phyloP scores from a whole-genome alignment of 495 filamentous ascomycete genomes.

The Penicillium simplicissimum region DNA sequence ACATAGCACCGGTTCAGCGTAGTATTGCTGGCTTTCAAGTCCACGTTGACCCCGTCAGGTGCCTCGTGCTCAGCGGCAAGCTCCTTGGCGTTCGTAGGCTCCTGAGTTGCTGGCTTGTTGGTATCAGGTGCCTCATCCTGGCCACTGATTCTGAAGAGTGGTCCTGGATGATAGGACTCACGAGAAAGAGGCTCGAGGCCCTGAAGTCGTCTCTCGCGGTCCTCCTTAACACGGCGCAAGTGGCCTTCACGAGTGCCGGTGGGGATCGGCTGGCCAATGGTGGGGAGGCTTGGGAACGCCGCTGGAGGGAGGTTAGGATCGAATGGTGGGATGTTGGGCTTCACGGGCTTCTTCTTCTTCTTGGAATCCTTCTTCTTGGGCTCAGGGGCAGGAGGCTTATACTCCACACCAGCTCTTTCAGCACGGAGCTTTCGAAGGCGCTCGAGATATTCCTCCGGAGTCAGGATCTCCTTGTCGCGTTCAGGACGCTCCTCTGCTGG shows the following conservation, averaged over 20 bases:
- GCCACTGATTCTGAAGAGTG: not conserved
- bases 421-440: conserved; percentile 13
- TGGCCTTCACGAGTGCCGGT: conserved; percentile 1
- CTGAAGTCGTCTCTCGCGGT: conserved; percentile 27
- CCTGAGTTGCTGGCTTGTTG: not conserved
- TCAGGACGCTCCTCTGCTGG: not conserved
- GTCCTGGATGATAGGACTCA: not conserved
- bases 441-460: conserved; percentile 1
- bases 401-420: not conserved
- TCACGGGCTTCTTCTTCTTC: not conserved
- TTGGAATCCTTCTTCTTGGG: not conserved
- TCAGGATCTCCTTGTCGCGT: not conserved
- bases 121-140: not conserved
- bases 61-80: not conserved
- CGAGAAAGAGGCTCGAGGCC: conserved; percentile 1
- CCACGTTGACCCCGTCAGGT: not conserved
- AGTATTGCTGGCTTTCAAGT: conserved; percentile 34
- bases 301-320: conserved; percentile 45
- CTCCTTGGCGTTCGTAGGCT: not conserved
- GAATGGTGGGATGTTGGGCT: conserved; percentile 27
- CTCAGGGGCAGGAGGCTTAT: not conserved
- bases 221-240: not conserved
- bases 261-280: not conserved
- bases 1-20: conserved; percentile 36
- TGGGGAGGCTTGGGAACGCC: conserved; percentile 41